Evolutionary conservation across 2,329 filamentous ascomycete species (phyloP).

Genomic region (Aspergillus chevalieri): DNA sequence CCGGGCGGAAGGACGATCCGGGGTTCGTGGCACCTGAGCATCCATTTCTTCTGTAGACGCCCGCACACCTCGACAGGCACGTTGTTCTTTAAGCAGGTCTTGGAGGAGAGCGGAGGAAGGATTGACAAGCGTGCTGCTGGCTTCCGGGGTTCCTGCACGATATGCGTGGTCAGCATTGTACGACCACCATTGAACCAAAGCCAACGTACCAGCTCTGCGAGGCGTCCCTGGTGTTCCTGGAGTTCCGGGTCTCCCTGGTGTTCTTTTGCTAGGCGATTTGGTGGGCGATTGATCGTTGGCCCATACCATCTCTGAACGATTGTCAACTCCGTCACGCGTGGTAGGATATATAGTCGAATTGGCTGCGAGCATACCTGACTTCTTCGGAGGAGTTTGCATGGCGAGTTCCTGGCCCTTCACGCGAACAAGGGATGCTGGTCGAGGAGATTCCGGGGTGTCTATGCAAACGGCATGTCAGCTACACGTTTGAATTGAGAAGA

Average conservation of each 20-base stretch:
- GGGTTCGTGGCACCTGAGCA: constrained; percentile 18
- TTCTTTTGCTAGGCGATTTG: constrained; percentile 18
- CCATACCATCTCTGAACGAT: constrained; percentile 22
- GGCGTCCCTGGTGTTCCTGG: constrained; percentile 15
- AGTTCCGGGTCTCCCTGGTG: constrained; percentile 15
- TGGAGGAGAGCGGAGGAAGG: constrained; percentile 36
- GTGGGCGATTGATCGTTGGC: constrained; percentile 24
- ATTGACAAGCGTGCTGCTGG: constrained; percentile 27
- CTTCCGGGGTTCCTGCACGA: constrained; percentile 25
- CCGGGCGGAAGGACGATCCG: constrained; percentile 16
- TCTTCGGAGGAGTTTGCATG: constrained; percentile 23
- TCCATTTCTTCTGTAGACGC: constrained; percentile 19
- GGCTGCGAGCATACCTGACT: constrained; percentile 11
- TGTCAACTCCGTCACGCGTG: background rate
- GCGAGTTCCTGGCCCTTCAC: constrained; percentile 22
- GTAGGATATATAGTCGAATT: constrained; percentile 3
- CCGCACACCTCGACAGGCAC: constrained; percentile 30
- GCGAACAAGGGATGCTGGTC: constrained; percentile 25
- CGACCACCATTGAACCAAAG: background rate
- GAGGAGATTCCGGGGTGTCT: constrained; percentile 19
- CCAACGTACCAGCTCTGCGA: constrained; percentile 18
- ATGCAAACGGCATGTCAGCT: background rate
- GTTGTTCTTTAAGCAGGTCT: constrained; percentile 37
- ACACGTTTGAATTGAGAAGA: background rate
- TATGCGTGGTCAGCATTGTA: constrained; percentile 6